Evolutionary conservation across 768 basidiomycete genomes (phyloP).

Genomic region (Lentinula sp.): DNA sequence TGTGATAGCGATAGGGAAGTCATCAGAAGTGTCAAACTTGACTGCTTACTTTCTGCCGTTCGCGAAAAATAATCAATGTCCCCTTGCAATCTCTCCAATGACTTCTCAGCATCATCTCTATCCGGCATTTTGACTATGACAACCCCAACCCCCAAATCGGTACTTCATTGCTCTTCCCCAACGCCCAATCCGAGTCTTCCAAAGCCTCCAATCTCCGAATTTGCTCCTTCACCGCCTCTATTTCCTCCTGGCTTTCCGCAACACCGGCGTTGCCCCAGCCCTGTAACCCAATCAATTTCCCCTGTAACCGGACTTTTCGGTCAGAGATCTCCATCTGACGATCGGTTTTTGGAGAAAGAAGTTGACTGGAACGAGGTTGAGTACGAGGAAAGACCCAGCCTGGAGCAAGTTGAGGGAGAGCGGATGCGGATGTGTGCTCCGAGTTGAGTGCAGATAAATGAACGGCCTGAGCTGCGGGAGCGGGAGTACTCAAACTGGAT

Average conservation of each 20-base stretch:
- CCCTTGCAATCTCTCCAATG: background rate
- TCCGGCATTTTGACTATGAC: background rate
- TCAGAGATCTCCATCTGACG: constrained; percentile 4
- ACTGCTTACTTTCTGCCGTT: background rate
- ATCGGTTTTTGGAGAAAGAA: constrained; percentile 1
- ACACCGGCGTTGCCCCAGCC: background rate
- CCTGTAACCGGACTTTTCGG: background rate
- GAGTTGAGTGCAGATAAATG: background rate
- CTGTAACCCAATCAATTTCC: background rate
- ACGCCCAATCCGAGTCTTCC: constrained; percentile 4
- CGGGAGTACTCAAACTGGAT: background rate
- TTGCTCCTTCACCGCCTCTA: background rate
- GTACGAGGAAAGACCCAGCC: constrained; percentile 3
- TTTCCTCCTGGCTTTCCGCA: background rate
- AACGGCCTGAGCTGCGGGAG: background rate
- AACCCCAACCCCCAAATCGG: background rate
- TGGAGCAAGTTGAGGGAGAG: constrained; percentile 3
- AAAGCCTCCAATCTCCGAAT: background rate
- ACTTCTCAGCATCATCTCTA: background rate
- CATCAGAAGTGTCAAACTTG: background rate
- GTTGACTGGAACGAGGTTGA: background rate
- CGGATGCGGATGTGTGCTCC: background rate
- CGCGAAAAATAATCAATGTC: background rate
- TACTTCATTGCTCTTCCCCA: constrained; percentile 1
- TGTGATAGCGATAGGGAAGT: background rate